phyloP scores from a whole-genome alignment of 2,329 filamentous ascomycete species.

The Xylaria digitata region DNA sequence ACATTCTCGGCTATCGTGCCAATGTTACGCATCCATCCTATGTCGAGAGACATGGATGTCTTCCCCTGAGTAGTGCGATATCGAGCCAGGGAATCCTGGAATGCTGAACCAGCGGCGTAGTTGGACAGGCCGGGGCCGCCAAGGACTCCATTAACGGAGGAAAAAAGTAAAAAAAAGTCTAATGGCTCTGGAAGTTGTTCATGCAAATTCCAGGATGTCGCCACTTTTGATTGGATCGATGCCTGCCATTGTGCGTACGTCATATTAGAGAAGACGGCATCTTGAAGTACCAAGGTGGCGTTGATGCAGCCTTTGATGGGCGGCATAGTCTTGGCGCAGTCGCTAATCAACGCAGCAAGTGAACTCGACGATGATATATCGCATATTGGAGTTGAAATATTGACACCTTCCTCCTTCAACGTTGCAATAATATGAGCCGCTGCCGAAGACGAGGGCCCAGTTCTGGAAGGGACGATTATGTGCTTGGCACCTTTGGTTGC shows the following conservation, averaged over 20 bases:
- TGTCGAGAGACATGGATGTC: background rate
- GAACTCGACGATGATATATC: background rate
- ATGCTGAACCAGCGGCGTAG: conserved; percentile 36
- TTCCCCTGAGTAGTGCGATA: conserved; percentile 3
- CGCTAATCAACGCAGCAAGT: too few relatives aligned
- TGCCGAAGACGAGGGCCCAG: background rate
- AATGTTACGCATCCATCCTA: background rate
- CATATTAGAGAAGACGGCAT: conserved; percentile 38
- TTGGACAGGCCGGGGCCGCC: conserved; percentile 27
- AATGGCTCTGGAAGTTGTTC: conserved; percentile 10
- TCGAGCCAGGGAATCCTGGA: conserved; percentile 33
- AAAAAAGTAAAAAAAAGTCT: conserved; percentile 40
- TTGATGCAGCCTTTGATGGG: conserved; percentile 36
- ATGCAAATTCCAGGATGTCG: conserved; percentile 38
- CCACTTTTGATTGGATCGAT: conserved; percentile 32
- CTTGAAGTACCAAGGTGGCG: conserved; percentile 23
- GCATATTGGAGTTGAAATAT: background rate
- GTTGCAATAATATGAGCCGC: background rate
- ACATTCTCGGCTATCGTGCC: background rate
- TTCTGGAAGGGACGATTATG: conserved; percentile 10
- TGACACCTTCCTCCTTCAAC: too few relatives aligned
- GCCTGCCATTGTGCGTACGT: conserved; percentile 31
- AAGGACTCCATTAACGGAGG: conserved; percentile 25
- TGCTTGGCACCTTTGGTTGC: background rate
- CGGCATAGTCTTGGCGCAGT: conserved; percentile 3